Base-by-base conservation (phyloP, 306 rosid species). In the Ormosia emarginata region DNA sequence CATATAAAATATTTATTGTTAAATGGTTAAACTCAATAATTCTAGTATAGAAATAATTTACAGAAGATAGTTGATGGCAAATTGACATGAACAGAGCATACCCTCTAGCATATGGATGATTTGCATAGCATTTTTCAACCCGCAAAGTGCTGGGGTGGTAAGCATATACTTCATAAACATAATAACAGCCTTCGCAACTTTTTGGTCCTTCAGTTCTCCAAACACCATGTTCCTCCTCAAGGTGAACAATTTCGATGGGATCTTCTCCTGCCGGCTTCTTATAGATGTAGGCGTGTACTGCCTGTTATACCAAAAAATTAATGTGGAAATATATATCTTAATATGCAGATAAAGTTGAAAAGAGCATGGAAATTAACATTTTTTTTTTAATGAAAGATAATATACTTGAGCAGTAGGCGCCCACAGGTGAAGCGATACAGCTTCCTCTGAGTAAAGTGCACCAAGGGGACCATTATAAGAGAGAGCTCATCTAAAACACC, bases 71-170 rank as follows among this genome's bases (percentile, higher is more conserved):
- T 81, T 75, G 71, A 84, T 32, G 43, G 71, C 70, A 71, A 87
- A 78, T 39, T 82, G 78, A 67, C 77, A 46, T 75, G 69, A 76
- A 69, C 58, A 14, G 81, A 7, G 84, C 91, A 68, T 95, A 95
- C 98, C 99, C 98, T 95, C 98, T 89, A 56, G 98, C 90, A 75
- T 95, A 95, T 24, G 99, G 98, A 92, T 95, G 98, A 70, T 89
- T 95, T 79, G 94, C 88, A 86, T 74, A 66, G 87, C 99, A 88
- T 69, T 92, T 93, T 78, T 90, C 98, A 79, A 90, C 81, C 84
- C 63, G 73, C 78, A 85, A 87, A 71, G 98, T 92, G 90, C 93
- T 90, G 68, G 91, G 93, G 65, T 93, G 99, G 85, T 92, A 95
- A 67, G 92, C 98, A 75, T 82, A 79, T 57, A 93, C 96, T 91